These are phyloP conservation scores for Neurospora sublineolata DNA, from an alignment of 495 filamentous ascomycete genomes.

Conservation along the genomic window DNA sequence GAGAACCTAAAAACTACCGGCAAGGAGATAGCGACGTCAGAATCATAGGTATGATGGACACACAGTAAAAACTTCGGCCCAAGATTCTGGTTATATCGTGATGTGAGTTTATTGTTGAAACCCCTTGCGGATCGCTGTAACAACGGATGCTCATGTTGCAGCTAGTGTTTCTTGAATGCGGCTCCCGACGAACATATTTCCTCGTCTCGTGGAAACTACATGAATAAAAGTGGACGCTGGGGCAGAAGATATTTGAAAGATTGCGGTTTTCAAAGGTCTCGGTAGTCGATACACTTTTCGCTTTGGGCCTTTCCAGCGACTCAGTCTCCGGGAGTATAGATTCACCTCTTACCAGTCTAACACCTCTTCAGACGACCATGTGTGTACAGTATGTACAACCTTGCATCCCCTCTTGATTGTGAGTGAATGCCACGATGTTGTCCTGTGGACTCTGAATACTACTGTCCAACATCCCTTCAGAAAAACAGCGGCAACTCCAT, in stretches of 20 bases:
- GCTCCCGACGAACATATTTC: background rate
- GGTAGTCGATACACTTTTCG: background rate
- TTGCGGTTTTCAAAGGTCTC: background rate
- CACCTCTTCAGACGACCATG: background rate
- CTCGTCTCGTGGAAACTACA: background rate
- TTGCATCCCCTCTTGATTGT: background rate
- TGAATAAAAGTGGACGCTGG: background rate
- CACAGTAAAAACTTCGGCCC: background rate
- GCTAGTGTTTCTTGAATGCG: background rate
- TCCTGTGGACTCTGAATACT: background rate
- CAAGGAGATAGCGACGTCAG: background rate
- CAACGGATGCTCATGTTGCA: background rate
- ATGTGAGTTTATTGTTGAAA: background rate
- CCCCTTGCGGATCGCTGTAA: background rate
- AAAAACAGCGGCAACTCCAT: background rate
- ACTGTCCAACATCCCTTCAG: background rate
- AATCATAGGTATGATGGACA: background rate
- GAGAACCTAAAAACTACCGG: background rate
- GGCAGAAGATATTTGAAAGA: background rate
- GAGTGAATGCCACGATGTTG: background rate
- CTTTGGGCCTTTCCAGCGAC: background rate
- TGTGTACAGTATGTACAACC: background rate
- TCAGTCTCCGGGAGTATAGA: background rate
- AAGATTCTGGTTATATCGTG: background rate
- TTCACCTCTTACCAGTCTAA: background rate